Evolutionary conservation across 768 basidiomycete genomes (phyloP).

Genomic region (Pleurotus cornucopiae): DNA sequence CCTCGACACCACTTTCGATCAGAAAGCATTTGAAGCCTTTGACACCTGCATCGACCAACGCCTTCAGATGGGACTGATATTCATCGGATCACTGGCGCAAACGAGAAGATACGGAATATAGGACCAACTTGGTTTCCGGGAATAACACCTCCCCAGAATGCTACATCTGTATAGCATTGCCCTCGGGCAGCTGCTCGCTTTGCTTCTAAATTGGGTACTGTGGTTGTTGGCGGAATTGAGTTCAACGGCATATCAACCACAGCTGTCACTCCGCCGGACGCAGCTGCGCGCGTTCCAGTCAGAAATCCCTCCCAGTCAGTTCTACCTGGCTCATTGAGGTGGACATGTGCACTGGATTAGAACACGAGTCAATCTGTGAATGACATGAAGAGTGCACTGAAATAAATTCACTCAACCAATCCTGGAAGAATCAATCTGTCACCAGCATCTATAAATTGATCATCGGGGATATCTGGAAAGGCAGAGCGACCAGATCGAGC

Average conservation of each 20-base stretch:
- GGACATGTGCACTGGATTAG: conserved; percentile 72
- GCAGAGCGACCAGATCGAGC: conserved; percentile 26
- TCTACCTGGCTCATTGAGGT: conserved; percentile 91
- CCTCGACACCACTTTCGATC: conserved; percentile 94
- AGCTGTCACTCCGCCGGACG: conserved; percentile 92
- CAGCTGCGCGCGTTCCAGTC: conserved; percentile 88
- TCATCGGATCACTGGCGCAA: not conserved
- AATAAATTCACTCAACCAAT: conserved; percentile 65
- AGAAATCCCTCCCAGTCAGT: conserved; percentile 94
- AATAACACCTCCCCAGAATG: conserved; percentile 94
- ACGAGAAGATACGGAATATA: not conserved
- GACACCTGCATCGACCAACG: conserved; percentile 77
- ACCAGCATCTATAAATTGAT: conserved; percentile 52
- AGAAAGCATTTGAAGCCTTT: conserved; percentile 98
- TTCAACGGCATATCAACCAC: conserved; percentile 98
- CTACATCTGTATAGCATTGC: conserved; percentile 78
- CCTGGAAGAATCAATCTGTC: conserved; percentile 67
- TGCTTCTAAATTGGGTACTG: conserved; percentile 62
- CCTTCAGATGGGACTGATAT: conserved; percentile 61
- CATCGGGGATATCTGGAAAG: conserved; percentile 22
- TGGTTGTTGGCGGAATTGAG: conserved; percentile 94
- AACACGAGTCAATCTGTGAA: not conserved
- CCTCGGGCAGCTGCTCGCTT: conserved; percentile 71
- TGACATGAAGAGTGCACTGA: not conserved
- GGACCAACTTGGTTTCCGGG: conserved; percentile 77